Conservation (phyloP, 495 filamentous ascomycete species). For the Trichoderma orchidacearum region DNA sequence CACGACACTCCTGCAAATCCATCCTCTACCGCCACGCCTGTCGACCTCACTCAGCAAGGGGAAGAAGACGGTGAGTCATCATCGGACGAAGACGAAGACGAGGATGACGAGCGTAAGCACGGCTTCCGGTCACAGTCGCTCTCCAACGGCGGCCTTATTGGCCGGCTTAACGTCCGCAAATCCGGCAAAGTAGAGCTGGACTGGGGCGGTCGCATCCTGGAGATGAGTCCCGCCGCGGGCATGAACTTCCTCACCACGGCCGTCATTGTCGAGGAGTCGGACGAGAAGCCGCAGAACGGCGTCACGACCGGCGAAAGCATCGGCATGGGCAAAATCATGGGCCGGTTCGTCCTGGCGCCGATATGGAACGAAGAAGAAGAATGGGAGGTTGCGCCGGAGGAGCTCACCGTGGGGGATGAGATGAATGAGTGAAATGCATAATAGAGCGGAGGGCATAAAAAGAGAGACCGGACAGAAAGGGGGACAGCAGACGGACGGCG, state of each 20-base stretch:
- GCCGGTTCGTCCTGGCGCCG: slow-evolving; percentile 41
- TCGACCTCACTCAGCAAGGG: slow-evolving; percentile 24
- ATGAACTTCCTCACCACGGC: slow-evolving; percentile 29
- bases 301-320: slow-evolving; percentile 18
- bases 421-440: background rate
- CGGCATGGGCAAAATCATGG: slow-evolving; percentile 46
- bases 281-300: slow-evolving; percentile 21
- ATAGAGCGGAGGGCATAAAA: background rate
- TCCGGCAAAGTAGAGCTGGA: slow-evolving; percentile 44
- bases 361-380: slow-evolving; percentile 36
- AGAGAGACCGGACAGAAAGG: no score
- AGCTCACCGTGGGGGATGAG: slow-evolving; percentile 5
- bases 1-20: slow-evolving; percentile 9
- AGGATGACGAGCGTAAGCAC: slow-evolving; percentile 6
- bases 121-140: slow-evolving; percentile 15
- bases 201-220: slow-evolving; percentile 44
- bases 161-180: slow-evolving; percentile 44
- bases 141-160: slow-evolving; percentile 34
- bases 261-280: slow-evolving; percentile 28
- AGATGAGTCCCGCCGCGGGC: slow-evolving; percentile 26
- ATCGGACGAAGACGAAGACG: slow-evolving; percentile 10
- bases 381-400: slow-evolving; percentile 19
- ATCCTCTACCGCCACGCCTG: slow-evolving; percentile 4
- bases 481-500: no score
- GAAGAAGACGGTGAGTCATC: slow-evolving; percentile 14